Conservation (phyloP, 2,329 filamentous ascomycete species). For the Cladosporium sp. region DNA sequence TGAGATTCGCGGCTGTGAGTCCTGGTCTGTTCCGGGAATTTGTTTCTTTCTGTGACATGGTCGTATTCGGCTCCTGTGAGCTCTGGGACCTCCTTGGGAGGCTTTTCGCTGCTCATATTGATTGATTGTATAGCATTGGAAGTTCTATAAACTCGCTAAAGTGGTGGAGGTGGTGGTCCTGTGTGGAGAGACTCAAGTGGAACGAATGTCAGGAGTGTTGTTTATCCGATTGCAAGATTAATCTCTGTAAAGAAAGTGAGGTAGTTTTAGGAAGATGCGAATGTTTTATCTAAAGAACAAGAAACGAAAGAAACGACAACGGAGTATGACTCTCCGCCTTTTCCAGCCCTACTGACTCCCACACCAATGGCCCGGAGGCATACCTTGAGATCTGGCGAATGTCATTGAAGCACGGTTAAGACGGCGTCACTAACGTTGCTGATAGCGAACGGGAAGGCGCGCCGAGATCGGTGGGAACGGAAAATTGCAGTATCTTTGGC, state of each 20-base stretch:
- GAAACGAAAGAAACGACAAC: not conserved
- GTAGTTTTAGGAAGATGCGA: no score
- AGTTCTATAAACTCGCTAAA: not conserved
- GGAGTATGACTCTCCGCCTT: slow-evolving; percentile 9
- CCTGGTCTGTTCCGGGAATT: not conserved
- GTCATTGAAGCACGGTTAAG: slow-evolving; percentile 1
- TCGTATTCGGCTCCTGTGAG: slow-evolving; percentile 11
- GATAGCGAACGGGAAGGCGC: slow-evolving; percentile 10
- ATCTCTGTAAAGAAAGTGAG: no score
- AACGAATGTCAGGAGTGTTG: no score
- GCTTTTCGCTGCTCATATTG: slow-evolving; percentile 11
- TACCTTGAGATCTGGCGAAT: slow-evolving; percentile 3
- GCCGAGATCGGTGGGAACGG: slow-evolving; percentile 11
- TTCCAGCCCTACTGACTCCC: not conserved
- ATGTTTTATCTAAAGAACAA: not conserved
- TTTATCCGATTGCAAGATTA: no score
- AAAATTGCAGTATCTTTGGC: not conserved
- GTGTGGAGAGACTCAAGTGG: not conserved
- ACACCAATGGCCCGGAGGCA: not conserved
- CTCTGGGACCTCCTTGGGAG: slow-evolving; percentile 4
- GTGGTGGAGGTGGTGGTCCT: not conserved
- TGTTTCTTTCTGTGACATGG: slow-evolving; percentile 4
- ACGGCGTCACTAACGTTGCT: no score
- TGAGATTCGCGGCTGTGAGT: not conserved
- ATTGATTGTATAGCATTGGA: not conserved